Conservation (phyloP, 768 basidiomycete species). For the Jaapia argillacea region DNA sequence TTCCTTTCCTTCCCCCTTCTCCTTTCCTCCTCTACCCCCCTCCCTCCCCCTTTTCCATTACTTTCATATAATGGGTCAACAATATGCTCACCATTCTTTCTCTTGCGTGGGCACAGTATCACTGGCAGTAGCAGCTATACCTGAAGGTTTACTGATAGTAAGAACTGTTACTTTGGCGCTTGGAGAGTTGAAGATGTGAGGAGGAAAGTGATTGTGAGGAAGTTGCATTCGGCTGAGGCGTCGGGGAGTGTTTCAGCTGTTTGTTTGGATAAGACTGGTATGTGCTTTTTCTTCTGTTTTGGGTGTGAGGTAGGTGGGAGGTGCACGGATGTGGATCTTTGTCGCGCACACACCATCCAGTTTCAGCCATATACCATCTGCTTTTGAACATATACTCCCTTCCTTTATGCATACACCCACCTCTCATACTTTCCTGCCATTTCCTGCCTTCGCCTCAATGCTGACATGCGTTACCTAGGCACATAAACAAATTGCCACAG, state of each 20-base stretch:
- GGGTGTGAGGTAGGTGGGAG: not conserved
- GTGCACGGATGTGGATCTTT: too few species aligned
- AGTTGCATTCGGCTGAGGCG: slow-evolving; percentile 89
- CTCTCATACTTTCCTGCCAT: too few species aligned
- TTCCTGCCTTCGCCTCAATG: not conserved
- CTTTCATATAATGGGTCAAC: too few species aligned
- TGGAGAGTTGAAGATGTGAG: slow-evolving; percentile 90
- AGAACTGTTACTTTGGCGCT: slow-evolving; percentile 95
- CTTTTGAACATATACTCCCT: too few species aligned
- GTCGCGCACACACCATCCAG: too few species aligned
- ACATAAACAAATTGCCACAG: slow-evolving; percentile 77
- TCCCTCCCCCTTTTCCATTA: too few species aligned
- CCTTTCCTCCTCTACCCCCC: not conserved
- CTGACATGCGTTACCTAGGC: slow-evolving; percentile 80
- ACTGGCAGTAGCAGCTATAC: slow-evolving; percentile 95
- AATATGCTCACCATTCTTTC: too few species aligned
- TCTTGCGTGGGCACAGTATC: slow-evolving; percentile 61
- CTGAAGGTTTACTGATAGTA: slow-evolving; percentile 93
- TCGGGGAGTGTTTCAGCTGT: slow-evolving; percentile 94
- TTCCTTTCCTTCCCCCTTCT: not conserved
- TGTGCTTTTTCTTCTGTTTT: slow-evolving; percentile 8
- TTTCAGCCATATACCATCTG: too few species aligned
- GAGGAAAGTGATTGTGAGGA: slow-evolving; percentile 94
- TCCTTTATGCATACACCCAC: too few species aligned
- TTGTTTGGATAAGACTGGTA: slow-evolving; percentile 94